Base-by-base conservation (phyloP, 495 filamentous ascomycete genomes). In the Podospora conica region DNA sequence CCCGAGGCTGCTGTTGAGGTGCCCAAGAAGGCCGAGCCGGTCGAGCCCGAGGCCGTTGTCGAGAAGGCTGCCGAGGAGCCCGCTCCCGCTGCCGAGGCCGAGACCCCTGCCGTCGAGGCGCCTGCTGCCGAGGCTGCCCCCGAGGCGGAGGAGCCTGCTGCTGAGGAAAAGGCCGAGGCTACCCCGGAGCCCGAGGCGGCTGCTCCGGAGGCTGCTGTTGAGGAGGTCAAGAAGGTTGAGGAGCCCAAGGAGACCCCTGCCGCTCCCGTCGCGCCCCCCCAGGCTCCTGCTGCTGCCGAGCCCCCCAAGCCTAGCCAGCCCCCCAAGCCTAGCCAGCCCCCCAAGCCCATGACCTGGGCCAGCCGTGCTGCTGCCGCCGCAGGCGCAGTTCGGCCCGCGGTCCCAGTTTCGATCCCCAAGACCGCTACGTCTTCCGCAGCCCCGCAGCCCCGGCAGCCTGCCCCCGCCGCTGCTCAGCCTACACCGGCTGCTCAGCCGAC, bases 271-370 rank as follows among this genome's bases (percentile, higher is more conserved):
- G 69, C 74, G 1, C 72, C 82, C 58, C 74, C 79, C 0, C 70
- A 70, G 21, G 71, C 78, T 28, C 72, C 74, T 12, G 69, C 70
- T 8, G 80, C 82, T 11, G 69, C 81, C 54, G 69, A 76, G 64
- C 71, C 76, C 78, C 80, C 21, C 72, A n/a, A n/a, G n/a, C n/a
- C n/a, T n/a, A n/a, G 68, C 61, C 66, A 74, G 66, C 76, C 86
- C 29, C 70, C 82, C 20, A 85, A 82, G 71, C 87, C 87, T n/a
- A n/a, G 68, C 61, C 66, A 74, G 66, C 76, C 86, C 29, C 70
- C 82, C 20, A 85, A 82, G 71, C 87, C 87, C 28, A 92, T 93
- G 86, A 96, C 91, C 29, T 98, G 96, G 96, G 95, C 95, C 28
- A 95, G 81, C 78, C 86, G 95, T 10, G 84, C 82, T 64, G 82